Evolutionary conservation across 345 rosid species (phyloP).

Genomic region (Corchorus capsularis): DNA sequence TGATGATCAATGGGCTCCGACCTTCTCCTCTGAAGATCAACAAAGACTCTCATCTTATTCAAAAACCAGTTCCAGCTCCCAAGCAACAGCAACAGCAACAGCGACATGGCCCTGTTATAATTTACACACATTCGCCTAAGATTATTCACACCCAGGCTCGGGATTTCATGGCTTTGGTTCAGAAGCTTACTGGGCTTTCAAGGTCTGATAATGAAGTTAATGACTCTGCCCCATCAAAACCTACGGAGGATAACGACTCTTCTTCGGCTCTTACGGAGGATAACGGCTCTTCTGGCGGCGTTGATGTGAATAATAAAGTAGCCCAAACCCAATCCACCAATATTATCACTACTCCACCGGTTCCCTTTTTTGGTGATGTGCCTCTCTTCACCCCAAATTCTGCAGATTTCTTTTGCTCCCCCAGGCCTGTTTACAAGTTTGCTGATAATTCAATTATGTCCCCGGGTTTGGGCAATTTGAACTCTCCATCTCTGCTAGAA

Average conservation of each 20-base stretch:
- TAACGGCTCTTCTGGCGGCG: background rate
- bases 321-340: background rate
- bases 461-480: background rate
- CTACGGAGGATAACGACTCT: constrained; percentile 10
- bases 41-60: constrained; percentile 51
- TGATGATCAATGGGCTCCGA: constrained; percentile 32
- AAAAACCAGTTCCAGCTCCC: constrained; percentile 25
- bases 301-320: background rate
- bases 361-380: constrained; percentile 30
- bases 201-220: constrained; percentile 19
- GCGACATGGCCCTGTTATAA: constrained; percentile 55
- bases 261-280: constrained; percentile 17
- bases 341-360: constrained; percentile 17
- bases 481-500: constrained; percentile 39
- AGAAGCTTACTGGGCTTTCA: constrained; percentile 62
- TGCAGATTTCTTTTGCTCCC: constrained; percentile 38
- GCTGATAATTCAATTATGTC: constrained; percentile 22
- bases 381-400: constrained; percentile 40
- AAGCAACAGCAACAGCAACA: constrained; percentile 23
- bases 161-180: constrained; percentile 87
- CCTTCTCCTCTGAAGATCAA: constrained; percentile 43
- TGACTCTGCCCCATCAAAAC: background rate
- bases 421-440: constrained; percentile 29
- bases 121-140: constrained; percentile 67
- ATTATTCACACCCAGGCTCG: constrained; percentile 75